Base-by-base conservation (phyloP, 2,329 filamentous ascomycete species). In the Aspergillus tanneri region DNA sequence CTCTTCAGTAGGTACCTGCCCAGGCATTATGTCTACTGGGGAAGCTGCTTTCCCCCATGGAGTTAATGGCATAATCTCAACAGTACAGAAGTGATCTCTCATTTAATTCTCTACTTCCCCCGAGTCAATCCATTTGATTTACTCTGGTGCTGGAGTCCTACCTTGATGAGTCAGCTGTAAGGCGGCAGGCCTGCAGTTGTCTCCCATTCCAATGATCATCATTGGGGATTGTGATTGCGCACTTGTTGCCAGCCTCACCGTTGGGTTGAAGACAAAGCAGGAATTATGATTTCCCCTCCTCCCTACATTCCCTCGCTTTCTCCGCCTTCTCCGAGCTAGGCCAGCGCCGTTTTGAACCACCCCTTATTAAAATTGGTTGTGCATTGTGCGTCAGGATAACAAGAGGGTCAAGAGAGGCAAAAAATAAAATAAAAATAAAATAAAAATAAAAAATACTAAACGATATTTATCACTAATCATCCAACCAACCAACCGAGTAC, bases 151-250 rank as follows among this genome's bases (percentile, higher is more conserved):
- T 21, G 18, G 43, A 36, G n/a, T n/a, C n/a, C 38, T 22, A 32
- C 41, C 28, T 14, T 7, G 37, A 28, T 30, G 39, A 42, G 25
- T 42, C 39, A 28, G 27, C 27, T 4, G 11, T 46, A 44, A 46
- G 41, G 27, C 42, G 41, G 30, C 25, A 22, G 40, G 41, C 34
- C 36, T 49, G 43, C 16, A 32, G 21, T 12, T 25, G 12, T n/a
- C 11, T 9, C 11, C 18, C 25, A 34, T 30, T 12, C 21, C 19
- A 23, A 35, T n/a, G 42, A 23, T 21, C 30, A 37, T 25, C 22
- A 32, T 8, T 14, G n/a, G 8, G 11, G 28, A 12, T 12, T 14
- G 30, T 34, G 30, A 34, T 8, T 32, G 16, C 30, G 9, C 7
- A 18, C 7, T 18, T 34, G 14, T 9, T 34, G 10, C 14, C 19